A percentile compares a stretch with the other conserved stretches of the same genome.
Evolutionary conservation across 2,329 filamentous ascomycete genomes (phyloP).

Genomic region (Laburnicola sp.): DNA sequence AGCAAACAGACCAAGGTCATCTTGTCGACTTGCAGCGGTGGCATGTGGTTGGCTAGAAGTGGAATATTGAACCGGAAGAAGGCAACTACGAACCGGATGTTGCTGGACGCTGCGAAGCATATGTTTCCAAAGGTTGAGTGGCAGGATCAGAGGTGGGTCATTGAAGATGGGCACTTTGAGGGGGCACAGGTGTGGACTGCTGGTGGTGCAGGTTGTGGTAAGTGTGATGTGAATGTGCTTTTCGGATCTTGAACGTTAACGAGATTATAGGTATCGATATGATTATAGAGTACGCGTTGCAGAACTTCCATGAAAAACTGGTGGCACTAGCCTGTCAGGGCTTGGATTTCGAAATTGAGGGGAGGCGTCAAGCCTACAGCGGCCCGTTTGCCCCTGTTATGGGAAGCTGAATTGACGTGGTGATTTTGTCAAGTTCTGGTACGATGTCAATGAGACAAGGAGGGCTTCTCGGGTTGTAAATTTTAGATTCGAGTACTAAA

Average conservation of each 20-base stretch:
- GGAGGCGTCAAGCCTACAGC: conserved; percentile 16
- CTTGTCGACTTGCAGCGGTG: conserved; percentile 47
- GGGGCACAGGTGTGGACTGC: conserved; percentile 47
- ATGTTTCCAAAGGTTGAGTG: conserved; percentile 43
- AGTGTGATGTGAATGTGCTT: conserved; percentile 4
- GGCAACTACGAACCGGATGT: conserved; percentile 45
- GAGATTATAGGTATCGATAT: conserved; percentile 28
- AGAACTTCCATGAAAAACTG: conserved; percentile 24
- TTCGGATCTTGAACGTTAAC: neutral
- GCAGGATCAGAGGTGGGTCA: conserved; percentile 47
- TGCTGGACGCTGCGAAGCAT: conserved; percentile 31
- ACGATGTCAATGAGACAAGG: neutral
- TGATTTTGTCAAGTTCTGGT: neutral
- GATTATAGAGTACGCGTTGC: conserved; percentile 26
- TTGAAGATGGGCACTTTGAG: conserved; percentile 32
- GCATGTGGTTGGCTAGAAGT: conserved; percentile 45
- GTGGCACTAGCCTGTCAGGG: conserved; percentile 18
- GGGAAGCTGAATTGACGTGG: neutral
- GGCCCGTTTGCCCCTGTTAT: neutral
- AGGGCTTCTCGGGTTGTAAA: too few relatives aligned
- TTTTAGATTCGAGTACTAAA: too few relatives aligned
- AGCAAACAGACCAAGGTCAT: conserved; percentile 41
- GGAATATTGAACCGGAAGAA: conserved; percentile 46
- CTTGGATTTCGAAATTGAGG: conserved; percentile 27
- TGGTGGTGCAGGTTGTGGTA: conserved; percentile 46